Base-by-base conservation (phyloP, 305 asterid species). In the Fraxinus xanthoxyloides region DNA sequence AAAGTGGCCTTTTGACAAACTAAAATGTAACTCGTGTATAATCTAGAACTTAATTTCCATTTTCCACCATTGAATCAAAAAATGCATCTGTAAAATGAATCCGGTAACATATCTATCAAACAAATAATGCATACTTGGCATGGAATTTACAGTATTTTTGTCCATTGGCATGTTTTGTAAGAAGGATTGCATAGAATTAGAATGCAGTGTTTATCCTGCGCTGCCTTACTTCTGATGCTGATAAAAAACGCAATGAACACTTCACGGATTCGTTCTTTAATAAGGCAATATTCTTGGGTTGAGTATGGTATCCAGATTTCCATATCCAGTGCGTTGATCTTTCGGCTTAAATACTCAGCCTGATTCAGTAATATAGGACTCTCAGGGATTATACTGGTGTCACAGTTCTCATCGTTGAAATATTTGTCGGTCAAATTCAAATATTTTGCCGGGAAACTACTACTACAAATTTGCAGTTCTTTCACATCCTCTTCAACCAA, bases 401-500 rank as follows among this genome's bases (percentile, higher is more conserved):
- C 83, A 46, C 75, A 26, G 78, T 93, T 95, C 87, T 95, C 98
- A 73, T 93, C 90, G 48, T 75, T 80, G 24, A 85, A 83, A 65
- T 32, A 80, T 65, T 81, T 56, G 6, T 35, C 75, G 36, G 82
- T 17, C 10, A 36, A 43, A 23, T 26, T 83, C 73, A 54, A 30
- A 65, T 24, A 48, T 61, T 70, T 65, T 61, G 43, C 32, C 43
- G 74, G 54, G 30, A 70, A 56, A 72, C 72, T 81, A 51, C 80
- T 81, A 72, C 48, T 61, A 84, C 87, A 82, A 17, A 72, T 59
- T 61, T 77, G 86, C 28, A 76, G 74, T 82, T 78, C 86, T 76
- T 61, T 74, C 43, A 88, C 95, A 0, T 95, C 97, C 85, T 96
- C 98, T 82, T 96, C 99, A 81, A 92, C 99, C 93, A 94, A 90